Percentiles rank a stretch among this genome's conserved stretches.
Conservation (phyloP, 2,329 filamentous ascomycete genomes). For the Colletotrichum sp. region DNA sequence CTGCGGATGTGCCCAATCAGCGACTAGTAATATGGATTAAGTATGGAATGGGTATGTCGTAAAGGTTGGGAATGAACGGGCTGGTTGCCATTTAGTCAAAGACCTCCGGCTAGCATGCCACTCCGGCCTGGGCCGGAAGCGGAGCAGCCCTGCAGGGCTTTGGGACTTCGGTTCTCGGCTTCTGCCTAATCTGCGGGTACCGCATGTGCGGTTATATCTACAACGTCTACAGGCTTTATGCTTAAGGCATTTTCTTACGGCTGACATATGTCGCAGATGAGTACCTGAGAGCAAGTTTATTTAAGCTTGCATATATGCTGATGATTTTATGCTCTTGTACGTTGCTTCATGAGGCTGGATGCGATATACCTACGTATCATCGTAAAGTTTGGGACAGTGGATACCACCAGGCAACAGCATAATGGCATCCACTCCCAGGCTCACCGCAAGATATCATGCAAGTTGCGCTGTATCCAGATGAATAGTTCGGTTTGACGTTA, state of each 20-base stretch:
- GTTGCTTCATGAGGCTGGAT: too few species aligned
- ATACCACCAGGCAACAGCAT: background rate
- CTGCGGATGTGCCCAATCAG: background rate
- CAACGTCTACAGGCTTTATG: background rate
- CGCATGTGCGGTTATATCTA: background rate
- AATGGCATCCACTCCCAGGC: background rate
- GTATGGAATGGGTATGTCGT: background rate
- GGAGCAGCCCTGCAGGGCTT: background rate
- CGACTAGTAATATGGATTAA: rapidly evolving
- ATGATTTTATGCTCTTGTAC: background rate
- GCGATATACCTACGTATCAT: too few species aligned
- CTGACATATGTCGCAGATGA: too few species aligned
- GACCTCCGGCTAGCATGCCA: background rate
- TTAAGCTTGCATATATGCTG: too few species aligned
- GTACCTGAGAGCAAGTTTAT: too few species aligned
- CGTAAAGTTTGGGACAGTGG: background rate
- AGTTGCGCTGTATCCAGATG: background rate
- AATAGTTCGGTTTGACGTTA: rapidly evolving
- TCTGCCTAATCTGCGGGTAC: background rate
- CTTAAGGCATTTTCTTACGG: rapidly evolving
- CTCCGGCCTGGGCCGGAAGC: background rate
- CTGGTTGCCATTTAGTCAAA: background rate
- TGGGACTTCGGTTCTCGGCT: background rate
- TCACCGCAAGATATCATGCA: background rate
- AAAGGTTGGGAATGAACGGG: background rate